Percentiles rank a stretch among this genome's conserved stretches.
Conservation (phyloP, 192 early-diverging fungal genomes). For the Entomortierella parvispora region DNA sequence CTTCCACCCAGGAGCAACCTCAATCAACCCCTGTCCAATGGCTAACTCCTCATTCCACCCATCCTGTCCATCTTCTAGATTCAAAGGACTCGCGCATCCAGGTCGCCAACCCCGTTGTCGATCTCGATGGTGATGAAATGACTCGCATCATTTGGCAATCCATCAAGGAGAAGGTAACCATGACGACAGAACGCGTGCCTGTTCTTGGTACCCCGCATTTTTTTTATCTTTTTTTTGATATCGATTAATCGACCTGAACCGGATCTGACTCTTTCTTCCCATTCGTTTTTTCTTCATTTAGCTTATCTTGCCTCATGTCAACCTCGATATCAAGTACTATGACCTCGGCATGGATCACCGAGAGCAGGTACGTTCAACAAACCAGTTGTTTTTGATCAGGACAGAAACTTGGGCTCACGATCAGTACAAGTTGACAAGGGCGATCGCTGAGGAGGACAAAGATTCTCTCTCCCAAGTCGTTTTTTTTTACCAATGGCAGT, state of each 20-base stretch:
- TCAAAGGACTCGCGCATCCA: conserved; percentile 70
- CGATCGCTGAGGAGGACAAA: too few relatives aligned
- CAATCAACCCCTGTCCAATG: neutral
- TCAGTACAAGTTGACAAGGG: too few relatives aligned
- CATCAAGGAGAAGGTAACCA: conserved; percentile 88
- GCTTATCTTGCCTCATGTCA: conserved; percentile 88
- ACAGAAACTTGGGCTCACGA: too few relatives aligned
- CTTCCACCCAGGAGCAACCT: neutral
- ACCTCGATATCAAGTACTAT: conserved; percentile 97
- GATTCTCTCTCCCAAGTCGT: too few relatives aligned
- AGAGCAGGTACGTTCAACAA: conserved; percentile 65
- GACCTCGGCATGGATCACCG: conserved; percentile 96
- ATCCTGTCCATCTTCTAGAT: conserved; percentile 7
- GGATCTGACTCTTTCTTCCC: neutral
- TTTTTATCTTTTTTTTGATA: too few relatives aligned
- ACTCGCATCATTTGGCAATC: conserved; percentile 95
- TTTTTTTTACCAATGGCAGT: too few relatives aligned
- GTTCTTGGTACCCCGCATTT: too few relatives aligned
- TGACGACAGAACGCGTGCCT: too few relatives aligned
- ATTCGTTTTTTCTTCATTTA: conserved; percentile 23
- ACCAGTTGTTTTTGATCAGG: too few relatives aligned
- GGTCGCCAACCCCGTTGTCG: conserved; percentile 94
- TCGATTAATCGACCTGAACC: neutral
- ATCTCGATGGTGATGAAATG: conserved; percentile 99
- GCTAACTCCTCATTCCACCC: neutral